phyloP scores from a whole-genome alignment of 148 eudicot genomes.

The Heliosperma pusillum region DNA sequence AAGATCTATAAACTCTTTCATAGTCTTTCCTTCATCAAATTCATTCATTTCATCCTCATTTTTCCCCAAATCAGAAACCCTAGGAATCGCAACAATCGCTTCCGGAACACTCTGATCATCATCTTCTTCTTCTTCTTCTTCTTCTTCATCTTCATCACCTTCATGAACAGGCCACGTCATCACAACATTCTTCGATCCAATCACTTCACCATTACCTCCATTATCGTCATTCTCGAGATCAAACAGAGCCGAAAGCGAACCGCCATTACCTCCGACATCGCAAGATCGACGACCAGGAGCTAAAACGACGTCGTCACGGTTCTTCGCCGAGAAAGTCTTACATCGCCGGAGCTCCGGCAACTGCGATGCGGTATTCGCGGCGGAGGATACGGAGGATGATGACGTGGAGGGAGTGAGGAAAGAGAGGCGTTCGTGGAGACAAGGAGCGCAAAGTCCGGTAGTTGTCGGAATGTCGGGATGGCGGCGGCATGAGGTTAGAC shows the following conservation, averaged over 20 bases:
- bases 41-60: constrained; percentile 24
- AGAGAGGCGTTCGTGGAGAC: constrained; percentile 84
- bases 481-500: constrained; percentile 64
- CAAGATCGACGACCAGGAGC: constrained; percentile 75
- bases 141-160: constrained; percentile 22
- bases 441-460: constrained; percentile 66
- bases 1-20: constrained; percentile 86
- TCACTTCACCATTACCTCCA: constrained; percentile 14
- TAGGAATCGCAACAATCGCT: constrained; percentile 17
- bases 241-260: constrained; percentile 43
- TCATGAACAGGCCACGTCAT: constrained; percentile 39
- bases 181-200: constrained; percentile 57
- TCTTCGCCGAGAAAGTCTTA: constrained; percentile 47
- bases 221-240: constrained; percentile 37
- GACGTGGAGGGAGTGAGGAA: constrained; percentile 45
- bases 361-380: no score
- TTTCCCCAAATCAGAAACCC: constrained; percentile 40
- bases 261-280: constrained; percentile 47
- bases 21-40: constrained; percentile 50
- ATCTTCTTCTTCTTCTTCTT: constrained; percentile 5
- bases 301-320: constrained; percentile 28
- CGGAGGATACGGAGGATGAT: constrained; percentile 15
- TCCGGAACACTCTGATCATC: constrained; percentile 16
- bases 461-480: constrained; percentile 65
- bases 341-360: constrained; percentile 71